Conservation (phyloP, 176 grass and related monocot species). For the Oryza rufipogon region DNA sequence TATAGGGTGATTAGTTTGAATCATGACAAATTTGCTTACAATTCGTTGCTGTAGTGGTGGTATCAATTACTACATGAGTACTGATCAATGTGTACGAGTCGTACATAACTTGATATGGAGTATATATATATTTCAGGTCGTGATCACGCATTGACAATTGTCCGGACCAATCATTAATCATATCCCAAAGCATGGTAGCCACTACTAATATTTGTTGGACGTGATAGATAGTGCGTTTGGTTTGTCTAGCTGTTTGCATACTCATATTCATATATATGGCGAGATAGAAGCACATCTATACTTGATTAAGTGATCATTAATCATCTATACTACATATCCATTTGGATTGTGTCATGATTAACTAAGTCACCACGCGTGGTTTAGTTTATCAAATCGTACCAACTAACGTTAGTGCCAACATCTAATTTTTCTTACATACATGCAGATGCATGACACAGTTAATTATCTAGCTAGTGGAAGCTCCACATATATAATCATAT, state of each 20-base stretch:
- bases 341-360: background rate
- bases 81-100: too few relatives aligned
- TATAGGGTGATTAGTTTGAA: background rate
- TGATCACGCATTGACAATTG: background rate
- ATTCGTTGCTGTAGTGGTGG: background rate
- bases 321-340: background rate
- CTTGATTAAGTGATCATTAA: too few relatives aligned
- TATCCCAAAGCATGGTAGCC: background rate
- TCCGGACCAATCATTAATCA: background rate
- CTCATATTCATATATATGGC: too few relatives aligned
- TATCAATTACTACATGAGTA: background rate
- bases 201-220: background rate
- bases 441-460: background rate
- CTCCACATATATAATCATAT: background rate
- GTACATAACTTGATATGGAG: background rate
- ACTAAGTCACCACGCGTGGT: background rate
- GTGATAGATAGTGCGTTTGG: background rate
- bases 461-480: conserved; percentile 26
- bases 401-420: background rate
- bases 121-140: background rate
- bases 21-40: background rate
- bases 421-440: background rate
- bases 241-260: background rate
- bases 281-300: too few relatives aligned
- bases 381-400: background rate